Evolutionary conservation across 129 eudicot species (phyloP).

Genomic region (Heracleum sosnowskyi): DNA sequence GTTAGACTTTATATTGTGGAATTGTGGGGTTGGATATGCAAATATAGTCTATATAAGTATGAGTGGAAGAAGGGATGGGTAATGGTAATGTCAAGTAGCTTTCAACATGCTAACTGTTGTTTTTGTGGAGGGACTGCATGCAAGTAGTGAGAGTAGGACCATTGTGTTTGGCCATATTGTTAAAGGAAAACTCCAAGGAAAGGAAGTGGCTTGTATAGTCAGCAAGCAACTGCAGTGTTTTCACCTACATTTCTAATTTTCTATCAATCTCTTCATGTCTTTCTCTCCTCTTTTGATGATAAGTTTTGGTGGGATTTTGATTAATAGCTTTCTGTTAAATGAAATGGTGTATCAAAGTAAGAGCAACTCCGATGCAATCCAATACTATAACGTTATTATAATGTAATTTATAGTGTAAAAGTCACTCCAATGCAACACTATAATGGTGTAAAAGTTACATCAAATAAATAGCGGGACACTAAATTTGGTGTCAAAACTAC

Average conservation of each 20-base stretch:
- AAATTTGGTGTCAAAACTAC: no score
- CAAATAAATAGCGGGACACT: no score
- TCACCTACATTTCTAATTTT: conserved; percentile 22
- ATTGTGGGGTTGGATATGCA: conserved; percentile 12
- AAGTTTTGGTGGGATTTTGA: conserved; percentile 28
- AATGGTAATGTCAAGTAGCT: conserved; percentile 41
- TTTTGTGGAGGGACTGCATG: conserved; percentile 17
- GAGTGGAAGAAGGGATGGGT: conserved; percentile 11
- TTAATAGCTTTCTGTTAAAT: conserved; percentile 30
- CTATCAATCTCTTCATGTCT: conserved; percentile 28
- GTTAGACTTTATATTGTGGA: background rate
- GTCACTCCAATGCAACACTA: no score
- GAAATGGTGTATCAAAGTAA: conserved; percentile 36
- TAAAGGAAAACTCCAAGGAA: conserved; percentile 23
- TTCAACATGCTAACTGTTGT: conserved; percentile 30
- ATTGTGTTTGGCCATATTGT: conserved; percentile 23
- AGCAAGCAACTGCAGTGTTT: conserved; percentile 77
- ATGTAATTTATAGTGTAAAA: no score
- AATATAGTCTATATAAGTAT: no score
- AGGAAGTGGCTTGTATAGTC: conserved; percentile 84
- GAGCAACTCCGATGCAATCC: no score
- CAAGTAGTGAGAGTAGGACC: conserved; percentile 29
- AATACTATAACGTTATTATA: no score
- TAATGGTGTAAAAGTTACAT: no score
- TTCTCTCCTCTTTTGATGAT: conserved; percentile 41